Evolutionary conservation across 2,329 filamentous ascomycete genomes (phyloP).

Genomic region (Lizonia empirigonia): DNA sequence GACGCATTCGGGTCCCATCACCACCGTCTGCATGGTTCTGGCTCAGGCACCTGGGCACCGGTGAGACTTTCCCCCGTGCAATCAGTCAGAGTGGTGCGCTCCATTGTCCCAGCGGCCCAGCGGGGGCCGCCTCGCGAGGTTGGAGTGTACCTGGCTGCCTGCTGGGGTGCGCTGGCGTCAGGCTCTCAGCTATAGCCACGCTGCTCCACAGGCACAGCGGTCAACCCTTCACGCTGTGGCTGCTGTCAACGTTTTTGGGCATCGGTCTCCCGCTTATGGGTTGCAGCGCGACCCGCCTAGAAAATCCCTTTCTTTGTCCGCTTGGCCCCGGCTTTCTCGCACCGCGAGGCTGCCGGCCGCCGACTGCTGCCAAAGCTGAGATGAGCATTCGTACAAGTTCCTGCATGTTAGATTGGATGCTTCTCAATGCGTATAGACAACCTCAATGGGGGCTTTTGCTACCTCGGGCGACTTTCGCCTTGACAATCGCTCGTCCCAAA

Average conservation of each 20-base stretch:
- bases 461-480: not conserved
- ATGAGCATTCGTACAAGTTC: slow-evolving; percentile 8
- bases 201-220: slow-evolving; percentile 28
- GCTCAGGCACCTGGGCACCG: slow-evolving; percentile 5
- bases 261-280: slow-evolving; percentile 21
- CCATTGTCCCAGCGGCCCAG: slow-evolving; percentile 2
- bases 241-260: slow-evolving; percentile 27
- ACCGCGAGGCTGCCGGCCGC: slow-evolving; percentile 11
- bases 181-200: slow-evolving; percentile 30
- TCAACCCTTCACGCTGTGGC: slow-evolving; percentile 35
- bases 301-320: slow-evolving; percentile 11
- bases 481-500: slow-evolving; percentile 1
- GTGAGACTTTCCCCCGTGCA: not conserved
- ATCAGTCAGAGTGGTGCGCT: too few relatives aligned
- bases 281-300: slow-evolving; percentile 7
- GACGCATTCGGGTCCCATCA: slow-evolving; percentile 23
- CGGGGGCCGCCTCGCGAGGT: slow-evolving; percentile 9
- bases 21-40: slow-evolving; percentile 11
- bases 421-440: not conserved
- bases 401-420: slow-evolving; percentile 3
- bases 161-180: slow-evolving; percentile 32
- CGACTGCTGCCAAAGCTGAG: slow-evolving; percentile 15
- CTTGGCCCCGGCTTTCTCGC: slow-evolving; percentile 3
- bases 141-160: slow-evolving; percentile 28
- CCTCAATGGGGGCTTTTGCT: slow-evolving; percentile 4